Evolutionary conservation across 345 rosid genomes (phyloP).

Genomic region (Fremontodendron californicum): DNA sequence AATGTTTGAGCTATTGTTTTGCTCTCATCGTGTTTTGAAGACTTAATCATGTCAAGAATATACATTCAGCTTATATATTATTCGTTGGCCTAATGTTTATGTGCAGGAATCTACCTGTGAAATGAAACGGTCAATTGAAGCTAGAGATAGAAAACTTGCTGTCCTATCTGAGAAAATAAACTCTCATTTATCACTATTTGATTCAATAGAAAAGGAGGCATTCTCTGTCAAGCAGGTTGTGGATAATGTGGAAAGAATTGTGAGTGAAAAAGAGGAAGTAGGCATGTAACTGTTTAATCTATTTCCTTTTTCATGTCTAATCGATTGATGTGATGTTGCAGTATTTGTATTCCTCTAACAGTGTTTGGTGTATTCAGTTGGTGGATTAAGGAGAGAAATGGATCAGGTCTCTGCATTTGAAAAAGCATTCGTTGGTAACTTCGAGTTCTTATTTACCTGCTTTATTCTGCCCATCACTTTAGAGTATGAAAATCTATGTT

Average conservation of each 20-base stretch:
- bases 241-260: constrained; percentile 47
- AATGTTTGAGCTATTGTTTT: constrained; percentile 5
- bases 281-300: constrained; percentile 49
- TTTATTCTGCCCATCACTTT: constrained; percentile 4
- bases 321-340: constrained; percentile 1
- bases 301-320: constrained; percentile 18
- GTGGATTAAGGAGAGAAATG: constrained; percentile 62
- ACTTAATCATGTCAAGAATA: neutral
- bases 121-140: constrained; percentile 59
- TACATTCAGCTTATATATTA: neutral
- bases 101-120: constrained; percentile 69
- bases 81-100: constrained; percentile 8
- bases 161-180: constrained; percentile 49
- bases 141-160: constrained; percentile 47
- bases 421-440: constrained; percentile 52
- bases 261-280: constrained; percentile 69
- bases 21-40: neutral
- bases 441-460: constrained; percentile 8
- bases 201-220: constrained; percentile 78
- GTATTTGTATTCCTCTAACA: constrained; percentile 8
- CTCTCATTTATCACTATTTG: constrained; percentile 64
- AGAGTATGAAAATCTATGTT: constrained; percentile 8
- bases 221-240: constrained; percentile 52
- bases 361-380: constrained; percentile 43
- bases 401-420: constrained; percentile 52